Evolutionary conservation across 1,284 basidiomycete species (phyloP).

Genomic region (Trichosporon sp.): DNA sequence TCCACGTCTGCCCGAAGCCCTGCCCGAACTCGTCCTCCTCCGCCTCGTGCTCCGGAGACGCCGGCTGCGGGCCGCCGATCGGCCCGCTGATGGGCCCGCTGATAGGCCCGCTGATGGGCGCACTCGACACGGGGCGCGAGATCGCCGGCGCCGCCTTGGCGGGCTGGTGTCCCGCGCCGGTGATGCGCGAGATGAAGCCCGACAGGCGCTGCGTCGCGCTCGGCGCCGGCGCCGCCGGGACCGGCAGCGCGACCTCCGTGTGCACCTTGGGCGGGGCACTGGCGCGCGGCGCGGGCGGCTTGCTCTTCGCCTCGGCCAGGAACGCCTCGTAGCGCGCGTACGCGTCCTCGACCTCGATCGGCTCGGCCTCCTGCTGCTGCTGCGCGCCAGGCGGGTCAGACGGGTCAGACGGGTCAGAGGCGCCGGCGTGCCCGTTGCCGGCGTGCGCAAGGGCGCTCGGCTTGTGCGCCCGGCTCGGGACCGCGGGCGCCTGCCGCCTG

Average conservation of each 20-base stretch:
- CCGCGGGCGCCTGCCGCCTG: slow-evolving; percentile 10
- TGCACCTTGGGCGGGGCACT: background rate
- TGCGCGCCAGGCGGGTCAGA: no score
- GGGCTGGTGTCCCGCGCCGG: background rate
- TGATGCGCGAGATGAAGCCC: background rate
- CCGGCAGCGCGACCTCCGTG: background rate
- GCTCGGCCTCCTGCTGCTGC: background rate
- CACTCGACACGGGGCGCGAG: background rate
- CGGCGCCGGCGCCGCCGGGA: background rate
- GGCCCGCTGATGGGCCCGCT: background rate
- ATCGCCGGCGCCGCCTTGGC: background rate
- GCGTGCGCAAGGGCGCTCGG: background rate
- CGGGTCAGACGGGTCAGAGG: no score
- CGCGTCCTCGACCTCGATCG: slow-evolving; percentile 67
- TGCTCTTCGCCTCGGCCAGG: slow-evolving; percentile 52
- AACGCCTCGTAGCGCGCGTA: slow-evolving; percentile 83
- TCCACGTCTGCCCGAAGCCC: slow-evolving; percentile 67
- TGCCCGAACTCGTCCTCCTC: slow-evolving; percentile 28
- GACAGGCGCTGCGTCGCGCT: background rate
- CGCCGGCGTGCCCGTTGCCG: background rate
- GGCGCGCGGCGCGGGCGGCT: background rate
- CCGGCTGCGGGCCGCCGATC: background rate
- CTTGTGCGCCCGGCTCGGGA: background rate
- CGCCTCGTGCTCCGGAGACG: background rate
- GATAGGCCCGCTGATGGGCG: slow-evolving; percentile 9